Conservation (phyloP, 257 asterid genomes). For the Mentha longifolia region DNA sequence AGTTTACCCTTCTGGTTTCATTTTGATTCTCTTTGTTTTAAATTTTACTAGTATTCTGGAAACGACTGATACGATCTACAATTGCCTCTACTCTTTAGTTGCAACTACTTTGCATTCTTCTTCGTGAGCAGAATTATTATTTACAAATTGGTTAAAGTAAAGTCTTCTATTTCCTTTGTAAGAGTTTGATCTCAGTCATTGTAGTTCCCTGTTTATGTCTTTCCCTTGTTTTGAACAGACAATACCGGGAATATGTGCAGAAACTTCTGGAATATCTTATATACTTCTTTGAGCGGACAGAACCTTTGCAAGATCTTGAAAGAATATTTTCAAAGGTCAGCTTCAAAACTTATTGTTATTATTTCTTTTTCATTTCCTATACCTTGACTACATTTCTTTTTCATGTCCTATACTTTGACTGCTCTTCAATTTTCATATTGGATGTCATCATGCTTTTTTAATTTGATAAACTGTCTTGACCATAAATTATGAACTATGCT, state of each 20-base stretch:
- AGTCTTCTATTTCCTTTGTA: slow-evolving; percentile 3
- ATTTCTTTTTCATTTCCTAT: not conserved
- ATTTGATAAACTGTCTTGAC: slow-evolving; percentile 7
- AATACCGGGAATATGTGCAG: slow-evolving; percentile 73
- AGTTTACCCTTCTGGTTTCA: not conserved
- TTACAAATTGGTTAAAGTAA: slow-evolving; percentile 2
- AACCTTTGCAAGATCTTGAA: slow-evolving; percentile 88
- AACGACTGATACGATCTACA: not conserved
- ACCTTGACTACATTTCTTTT: too few species aligned
- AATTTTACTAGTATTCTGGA: not conserved
- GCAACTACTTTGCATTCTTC: not conserved
- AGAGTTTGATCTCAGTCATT: not conserved
- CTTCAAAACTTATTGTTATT: slow-evolving; percentile 22
- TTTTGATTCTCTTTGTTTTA: slow-evolving; percentile 11
- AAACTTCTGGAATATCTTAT: slow-evolving; percentile 81
- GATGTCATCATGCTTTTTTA: slow-evolving; percentile 20
- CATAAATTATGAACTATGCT: slow-evolving; percentile 10
- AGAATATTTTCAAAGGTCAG: slow-evolving; percentile 82
- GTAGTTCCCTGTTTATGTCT: not conserved
- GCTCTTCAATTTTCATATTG: slow-evolving; percentile 15
- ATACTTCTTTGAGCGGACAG: slow-evolving; percentile 77
- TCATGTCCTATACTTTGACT: slow-evolving; percentile 15
- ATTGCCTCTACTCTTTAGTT: not conserved
- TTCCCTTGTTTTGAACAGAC: slow-evolving; percentile 57
- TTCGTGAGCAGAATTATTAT: not conserved